Percentiles rank a stretch among this genome's conserved stretches.
Evolutionary conservation across 495 filamentous ascomycete genomes (phyloP).

Genomic region (Penicillium ucsense): DNA sequence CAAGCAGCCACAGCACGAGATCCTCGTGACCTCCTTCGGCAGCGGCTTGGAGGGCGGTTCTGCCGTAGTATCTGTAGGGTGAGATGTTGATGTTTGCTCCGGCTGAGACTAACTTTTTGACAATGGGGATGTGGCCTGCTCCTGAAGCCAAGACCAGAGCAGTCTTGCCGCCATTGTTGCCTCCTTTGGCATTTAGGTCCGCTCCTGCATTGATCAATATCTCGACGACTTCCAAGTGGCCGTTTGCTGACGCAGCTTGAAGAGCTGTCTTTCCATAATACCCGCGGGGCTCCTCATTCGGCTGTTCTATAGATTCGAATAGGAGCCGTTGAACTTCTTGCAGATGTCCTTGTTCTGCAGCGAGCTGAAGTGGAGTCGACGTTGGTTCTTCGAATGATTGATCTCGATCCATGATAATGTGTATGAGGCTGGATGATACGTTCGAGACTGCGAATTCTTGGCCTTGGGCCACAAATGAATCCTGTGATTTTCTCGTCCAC

Average conservation of each 20-base stretch:
- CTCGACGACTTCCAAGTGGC: conserved; percentile 3
- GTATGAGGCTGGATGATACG: too few relatives aligned
- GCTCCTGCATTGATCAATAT: conserved; percentile 8
- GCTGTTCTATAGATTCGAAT: not conserved
- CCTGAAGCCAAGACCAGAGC: conserved; percentile 3
- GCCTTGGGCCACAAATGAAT: too few relatives aligned
- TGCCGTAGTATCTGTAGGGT: not conserved
- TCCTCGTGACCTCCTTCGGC: conserved; percentile 11
- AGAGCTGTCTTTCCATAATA: conserved; percentile 9
- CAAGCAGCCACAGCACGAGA: conserved; percentile 19
- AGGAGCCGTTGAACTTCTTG: conserved; percentile 3
- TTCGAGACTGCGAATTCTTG: too few relatives aligned
- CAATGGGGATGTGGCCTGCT: conserved; percentile 3
- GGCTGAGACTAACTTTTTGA: not conserved
- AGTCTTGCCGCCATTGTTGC: conserved; percentile 4
- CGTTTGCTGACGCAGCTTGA: conserved; percentile 5
- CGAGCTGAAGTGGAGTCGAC: conserved; percentile 4
- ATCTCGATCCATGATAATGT: not conserved
- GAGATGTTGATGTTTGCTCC: conserved; percentile 7
- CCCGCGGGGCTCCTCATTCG: conserved; percentile 1
- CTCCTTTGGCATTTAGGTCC: conserved; percentile 12
- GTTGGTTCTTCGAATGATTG: not conserved
- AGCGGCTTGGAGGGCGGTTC: conserved; percentile 21
- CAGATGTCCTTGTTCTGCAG: conserved; percentile 1
- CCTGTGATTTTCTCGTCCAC: too few relatives aligned